Conservation (phyloP, 768 basidiomycete species). For the Termitomyces sp. region DNA sequence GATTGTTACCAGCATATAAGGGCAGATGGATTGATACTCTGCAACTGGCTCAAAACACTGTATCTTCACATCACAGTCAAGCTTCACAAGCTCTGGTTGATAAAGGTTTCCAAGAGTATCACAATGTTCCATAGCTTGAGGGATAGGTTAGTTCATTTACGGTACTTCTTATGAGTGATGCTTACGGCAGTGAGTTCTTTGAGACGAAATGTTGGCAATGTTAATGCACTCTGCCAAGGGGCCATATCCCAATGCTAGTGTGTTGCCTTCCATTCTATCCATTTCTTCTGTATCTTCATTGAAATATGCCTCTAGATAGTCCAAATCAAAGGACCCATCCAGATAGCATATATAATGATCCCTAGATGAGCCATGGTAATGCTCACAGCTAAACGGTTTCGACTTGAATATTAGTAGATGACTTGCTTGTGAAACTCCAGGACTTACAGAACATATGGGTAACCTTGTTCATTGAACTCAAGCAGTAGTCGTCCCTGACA, state of each 20-base stretch:
- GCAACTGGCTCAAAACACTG: slow-evolving; percentile 7
- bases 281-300: background rate
- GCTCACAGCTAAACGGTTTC: background rate
- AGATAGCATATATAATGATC: background rate
- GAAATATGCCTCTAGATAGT: too few relatives aligned
- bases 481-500: slow-evolving; percentile 6
- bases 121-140: too few relatives aligned
- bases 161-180: too few relatives aligned
- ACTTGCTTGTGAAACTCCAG: too few relatives aligned
- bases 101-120: background rate
- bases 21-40: slow-evolving; percentile 15
- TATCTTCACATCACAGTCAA: background rate
- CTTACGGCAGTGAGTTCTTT: background rate
- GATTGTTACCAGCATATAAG: slow-evolving; percentile 16
- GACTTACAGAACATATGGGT: background rate
- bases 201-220: background rate
- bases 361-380: background rate
- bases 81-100: background rate
- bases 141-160: too few relatives aligned
- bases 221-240: background rate
- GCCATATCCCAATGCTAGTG: background rate
- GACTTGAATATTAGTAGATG: too few relatives aligned
- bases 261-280: background rate
- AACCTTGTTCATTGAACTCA: background rate
- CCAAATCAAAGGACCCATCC: background rate